Conservation (phyloP, 768 basidiomycete genomes). For the Boletus barrowsii region DNA sequence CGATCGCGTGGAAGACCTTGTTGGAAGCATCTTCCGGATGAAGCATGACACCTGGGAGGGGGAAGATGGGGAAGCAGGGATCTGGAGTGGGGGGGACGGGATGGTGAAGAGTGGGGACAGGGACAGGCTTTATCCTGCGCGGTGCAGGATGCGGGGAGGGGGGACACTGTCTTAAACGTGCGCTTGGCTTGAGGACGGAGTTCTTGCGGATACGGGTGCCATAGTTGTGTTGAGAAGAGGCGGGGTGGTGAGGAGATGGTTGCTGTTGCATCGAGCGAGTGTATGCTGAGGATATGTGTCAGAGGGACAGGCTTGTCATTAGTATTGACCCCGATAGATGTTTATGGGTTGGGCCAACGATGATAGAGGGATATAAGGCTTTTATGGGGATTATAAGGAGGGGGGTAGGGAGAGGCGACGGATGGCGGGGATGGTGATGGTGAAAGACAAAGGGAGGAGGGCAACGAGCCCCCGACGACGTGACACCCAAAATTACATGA, state of each 20-base stretch:
- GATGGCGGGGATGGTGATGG: conserved; percentile 24
- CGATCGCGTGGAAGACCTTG: conserved; percentile 73
- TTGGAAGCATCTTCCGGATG: conserved; percentile 71
- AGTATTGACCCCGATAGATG: conserved; percentile 3
- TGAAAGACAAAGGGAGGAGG: conserved; percentile 26
- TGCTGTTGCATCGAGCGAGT: conserved; percentile 11
- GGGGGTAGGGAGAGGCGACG: conserved; percentile 10
- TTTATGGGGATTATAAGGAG: conserved; percentile 15
- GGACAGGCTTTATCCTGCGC: conserved; percentile 33
- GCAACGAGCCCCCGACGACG: conserved; percentile 22
- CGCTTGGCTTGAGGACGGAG: conserved; percentile 48
- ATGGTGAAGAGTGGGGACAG: conserved; percentile 21
- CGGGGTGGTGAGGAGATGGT: conserved; percentile 2
- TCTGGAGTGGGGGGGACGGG: conserved; percentile 17
- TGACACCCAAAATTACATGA: conserved; percentile 30
- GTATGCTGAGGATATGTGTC: conserved; percentile 13
- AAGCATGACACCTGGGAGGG: conserved; percentile 60
- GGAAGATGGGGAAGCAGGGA: conserved; percentile 43
- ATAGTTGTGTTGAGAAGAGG: conserved; percentile 39
- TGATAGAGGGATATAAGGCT: conserved; percentile 7
- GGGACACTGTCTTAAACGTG: conserved; percentile 47
- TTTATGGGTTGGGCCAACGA: conserved; percentile 31
- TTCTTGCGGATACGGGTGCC: conserved; percentile 55
- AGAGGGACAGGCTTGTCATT: conserved; percentile 21
- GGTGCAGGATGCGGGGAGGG: conserved; percentile 34